Base-by-base conservation (phyloP, 108 stramenopile species). In the Cylindrotheca closterium region DNA sequence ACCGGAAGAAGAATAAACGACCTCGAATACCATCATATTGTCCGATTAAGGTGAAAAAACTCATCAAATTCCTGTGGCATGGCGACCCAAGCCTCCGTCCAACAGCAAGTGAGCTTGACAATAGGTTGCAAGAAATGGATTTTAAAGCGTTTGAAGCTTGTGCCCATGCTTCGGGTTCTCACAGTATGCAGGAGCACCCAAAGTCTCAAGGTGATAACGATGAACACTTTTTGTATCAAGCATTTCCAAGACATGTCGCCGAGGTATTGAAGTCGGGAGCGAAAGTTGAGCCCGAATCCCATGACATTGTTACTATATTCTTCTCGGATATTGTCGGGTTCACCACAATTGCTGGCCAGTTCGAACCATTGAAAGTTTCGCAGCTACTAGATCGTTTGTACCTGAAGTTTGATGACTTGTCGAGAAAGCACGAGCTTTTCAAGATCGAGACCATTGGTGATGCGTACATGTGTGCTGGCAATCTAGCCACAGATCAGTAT, bases 381-480 rank as follows among this genome's bases (percentile, higher is more conserved):
- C 58, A 65, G 18, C 58, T 82, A 77, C 56, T 82, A 2, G 70
- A 78, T 70, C 47, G 65, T 15, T 60, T 82, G 60, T 82, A 78
- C 58, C 19, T n/a, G 8, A 67, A 56, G 21, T 78, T 82, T 42
- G 80, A 82, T 30, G 70, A 55, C 12, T 51, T 82, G 23, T 73
- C 78, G 12, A 47, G 26, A 28, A 68, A 63, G 46, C 75, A 82
- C 50, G 63, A 72, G 47, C 63, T 82, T 0, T 82, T 77, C 71
- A 82, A 82, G 49, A 70, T 82, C n/a, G 81, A 82, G 48, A 78
- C 77, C 0, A 82, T 82, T 46, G 81, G 80, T 12, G 81, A 79
- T 60, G 79, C 23, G 18, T 52, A 52, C 51, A 52, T 65, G 34
- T 71, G 58, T 27, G 75, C 72, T 22, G 45, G 17, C 51, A 71